Conservation (phyloP, 2,329 filamentous ascomycete species). For the Fonsecaea nubica region DNA sequence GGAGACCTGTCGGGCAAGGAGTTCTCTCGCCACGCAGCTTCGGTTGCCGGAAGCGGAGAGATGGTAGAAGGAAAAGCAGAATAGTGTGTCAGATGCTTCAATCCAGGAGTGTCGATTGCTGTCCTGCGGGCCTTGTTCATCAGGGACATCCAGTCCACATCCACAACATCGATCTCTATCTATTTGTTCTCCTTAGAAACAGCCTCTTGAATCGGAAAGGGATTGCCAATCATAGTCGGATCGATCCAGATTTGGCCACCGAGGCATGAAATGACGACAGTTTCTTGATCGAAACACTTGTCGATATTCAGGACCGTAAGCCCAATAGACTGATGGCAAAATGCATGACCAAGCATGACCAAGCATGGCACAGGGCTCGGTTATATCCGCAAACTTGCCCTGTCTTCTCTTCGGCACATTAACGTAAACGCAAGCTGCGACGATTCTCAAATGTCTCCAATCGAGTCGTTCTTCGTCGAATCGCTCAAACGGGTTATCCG, state of each 20-base stretch:
- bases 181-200: too few relatives aligned
- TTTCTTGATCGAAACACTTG: neutral
- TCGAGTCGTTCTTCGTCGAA: neutral
- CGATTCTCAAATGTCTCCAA: neutral
- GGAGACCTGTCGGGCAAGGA: constrained; percentile 61
- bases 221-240: too few relatives aligned
- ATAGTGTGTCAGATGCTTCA: constrained; percentile 70
- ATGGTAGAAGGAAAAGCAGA: too few relatives aligned
- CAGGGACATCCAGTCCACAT: too few relatives aligned
- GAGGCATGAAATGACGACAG: too few relatives aligned
- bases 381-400: neutral
- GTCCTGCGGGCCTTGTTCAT: too few relatives aligned
- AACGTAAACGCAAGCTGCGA: neutral
- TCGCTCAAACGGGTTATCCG: neutral
- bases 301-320: neutral
- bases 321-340: neutral
- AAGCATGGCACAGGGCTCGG: neutral
- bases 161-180: too few relatives aligned
- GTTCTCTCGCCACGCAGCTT: constrained; percentile 61
- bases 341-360: neutral
- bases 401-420: neutral
- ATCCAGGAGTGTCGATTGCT: constrained; percentile 46
- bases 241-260: too few relatives aligned
- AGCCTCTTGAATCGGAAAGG: too few relatives aligned
- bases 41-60: constrained; percentile 52